Evolutionary conservation across 306 rosid genomes (phyloP).

Genomic region (Rubus idaeus): DNA sequence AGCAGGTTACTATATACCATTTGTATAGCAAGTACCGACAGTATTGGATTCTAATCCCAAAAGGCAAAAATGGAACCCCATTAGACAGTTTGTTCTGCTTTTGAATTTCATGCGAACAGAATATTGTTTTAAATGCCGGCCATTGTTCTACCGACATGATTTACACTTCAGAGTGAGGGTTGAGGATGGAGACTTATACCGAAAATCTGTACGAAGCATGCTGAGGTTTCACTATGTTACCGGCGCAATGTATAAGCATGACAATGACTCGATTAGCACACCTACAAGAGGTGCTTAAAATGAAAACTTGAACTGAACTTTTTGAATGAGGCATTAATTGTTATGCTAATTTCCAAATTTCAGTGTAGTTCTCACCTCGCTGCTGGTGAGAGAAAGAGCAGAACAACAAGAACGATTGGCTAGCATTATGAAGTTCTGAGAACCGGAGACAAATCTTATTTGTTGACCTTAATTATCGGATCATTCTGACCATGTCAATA

Average conservation of each 20-base stretch:
- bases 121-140: not conserved
- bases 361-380: not conserved
- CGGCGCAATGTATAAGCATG: not conserved
- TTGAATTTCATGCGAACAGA: constrained; percentile 4
- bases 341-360: not conserved
- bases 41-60: constrained; percentile 4
- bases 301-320: not conserved
- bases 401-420: not conserved
- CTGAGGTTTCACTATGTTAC: not conserved
- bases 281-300: not conserved
- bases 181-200: not conserved
- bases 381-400: not conserved
- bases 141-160: not conserved
- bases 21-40: constrained; percentile 3
- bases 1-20: constrained; percentile 1
- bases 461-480: not conserved
- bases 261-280: no score
- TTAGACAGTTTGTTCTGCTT: not conserved
- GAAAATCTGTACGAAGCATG: not conserved
- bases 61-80: constrained; percentile 8
- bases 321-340: not conserved
- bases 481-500: constrained; percentile 15
- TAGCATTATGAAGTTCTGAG: not conserved
- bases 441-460: not conserved
- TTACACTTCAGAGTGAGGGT: not conserved